Evolutionary conservation across 1,284 basidiomycete genomes (phyloP), one percentile per base, ranked within the genome.

Genomic region (Flammula alnicola): DNA sequence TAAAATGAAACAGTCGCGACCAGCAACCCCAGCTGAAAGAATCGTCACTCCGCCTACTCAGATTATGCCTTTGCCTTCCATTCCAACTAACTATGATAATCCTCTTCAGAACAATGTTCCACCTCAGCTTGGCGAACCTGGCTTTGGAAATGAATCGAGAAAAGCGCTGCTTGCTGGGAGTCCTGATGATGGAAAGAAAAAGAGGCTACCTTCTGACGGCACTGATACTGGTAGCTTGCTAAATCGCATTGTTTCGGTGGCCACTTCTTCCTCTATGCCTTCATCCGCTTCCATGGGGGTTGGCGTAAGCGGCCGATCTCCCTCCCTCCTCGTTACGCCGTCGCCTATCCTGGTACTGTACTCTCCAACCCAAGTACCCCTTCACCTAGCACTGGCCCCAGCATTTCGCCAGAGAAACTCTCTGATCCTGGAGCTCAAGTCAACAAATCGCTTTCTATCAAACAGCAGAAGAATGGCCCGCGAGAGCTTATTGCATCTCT

Each of bases 1-100:
- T 26, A 57, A 56, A 44, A 56, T 54, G 46, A 62, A 49, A 39
- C 48, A 47, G n/a, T n/a, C n/a, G n/a, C n/a, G n/a, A 23, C 20
- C 38, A 39, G 3, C 17, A 8, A 4, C 42, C 43, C 40, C 20
- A 20, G 35, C 40, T 7, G 35, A 49, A 22, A 42, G 26, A 2
- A 6, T 3, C n/a, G 4, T 22, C 17, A 36, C 47, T 14, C 22
- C 38, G 11, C 31, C 14, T 11, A 32, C 16, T 8, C 23, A 44
- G 12, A n/a, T 17, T 23, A 5, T 8, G 17, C 16, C 31, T 12
- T 25, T 44, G 11, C 32, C 43, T 32, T 37, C 32, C 6, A 32
- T 29, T 44, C 44, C 58, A 6, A 37, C 43, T 6, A 29, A 23
- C 29, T 43, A 48, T 30, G 51, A 38, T 5, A 7, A 20, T n/a